Percentiles rank a stretch among this genome's conserved stretches.
Conservation (phyloP, 2,329 filamentous ascomycete genomes). For the Cladosporium sp. region DNA sequence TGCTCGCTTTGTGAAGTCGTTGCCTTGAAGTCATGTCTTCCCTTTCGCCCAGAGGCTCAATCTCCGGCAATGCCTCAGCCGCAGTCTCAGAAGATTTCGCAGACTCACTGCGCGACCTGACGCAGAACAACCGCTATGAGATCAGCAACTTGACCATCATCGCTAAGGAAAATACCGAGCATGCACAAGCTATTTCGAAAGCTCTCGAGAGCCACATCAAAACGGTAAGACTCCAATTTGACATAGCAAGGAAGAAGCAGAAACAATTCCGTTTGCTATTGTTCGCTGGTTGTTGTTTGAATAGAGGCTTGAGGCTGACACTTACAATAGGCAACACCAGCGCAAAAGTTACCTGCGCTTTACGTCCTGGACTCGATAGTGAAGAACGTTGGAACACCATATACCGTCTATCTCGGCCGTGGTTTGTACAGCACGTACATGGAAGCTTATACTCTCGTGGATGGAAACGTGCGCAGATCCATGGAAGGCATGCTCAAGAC, state of each 20-base stretch:
- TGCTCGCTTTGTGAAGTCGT: conserved; percentile 17
- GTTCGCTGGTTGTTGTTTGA: conserved; percentile 3
- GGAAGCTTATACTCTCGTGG: conserved; percentile 91
- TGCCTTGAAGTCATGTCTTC: conserved; percentile 57
- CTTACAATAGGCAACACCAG: conserved; percentile 69
- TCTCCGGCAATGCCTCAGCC: conserved; percentile 59
- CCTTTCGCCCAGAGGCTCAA: conserved; percentile 36
- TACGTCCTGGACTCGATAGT: conserved; percentile 98
- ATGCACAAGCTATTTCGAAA: conserved; percentile 88
- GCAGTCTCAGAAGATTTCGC: conserved; percentile 95
- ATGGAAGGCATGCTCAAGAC: conserved; percentile 98
- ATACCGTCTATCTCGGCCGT: conserved; percentile 90
- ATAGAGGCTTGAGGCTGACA: conserved; percentile 8
- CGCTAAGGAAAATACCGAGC: conserved; percentile 94
- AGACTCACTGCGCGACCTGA: conserved; percentile 87
- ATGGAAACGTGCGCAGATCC: conserved; percentile 76
- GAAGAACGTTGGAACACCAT: conserved; percentile 97
- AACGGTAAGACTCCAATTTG: conserved; percentile 65
- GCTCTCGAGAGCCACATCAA: conserved; percentile 91
- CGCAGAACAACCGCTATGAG: conserved; percentile 86
- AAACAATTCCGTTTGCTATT: conserved; percentile 1
- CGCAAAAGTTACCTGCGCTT: conserved; percentile 89
- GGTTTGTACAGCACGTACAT: conserved; percentile 94
- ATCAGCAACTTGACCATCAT: conserved; percentile 98
- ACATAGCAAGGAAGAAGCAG: conserved; percentile 26